These are phyloP conservation scores for Coemansia aciculifera DNA, from an alignment of 192 early-diverging fungal genomes.

Conservation along the genomic window DNA sequence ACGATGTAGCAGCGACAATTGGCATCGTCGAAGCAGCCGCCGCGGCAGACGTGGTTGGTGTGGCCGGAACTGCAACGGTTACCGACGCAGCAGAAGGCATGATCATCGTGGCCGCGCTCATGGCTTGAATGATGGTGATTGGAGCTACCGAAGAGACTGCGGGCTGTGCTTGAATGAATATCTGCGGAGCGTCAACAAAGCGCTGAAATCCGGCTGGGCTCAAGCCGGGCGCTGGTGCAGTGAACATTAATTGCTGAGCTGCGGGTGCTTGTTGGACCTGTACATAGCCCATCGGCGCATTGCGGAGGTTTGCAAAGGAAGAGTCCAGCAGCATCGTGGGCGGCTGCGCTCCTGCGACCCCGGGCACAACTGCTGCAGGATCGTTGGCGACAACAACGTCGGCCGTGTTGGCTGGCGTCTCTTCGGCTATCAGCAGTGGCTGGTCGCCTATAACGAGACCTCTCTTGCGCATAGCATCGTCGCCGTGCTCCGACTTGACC, in stretches of 20 bases:
- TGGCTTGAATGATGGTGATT: conserved; percentile 23
- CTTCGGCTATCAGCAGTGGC: conserved; percentile 24
- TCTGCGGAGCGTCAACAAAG: conserved; percentile 30
- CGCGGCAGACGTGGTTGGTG: not conserved
- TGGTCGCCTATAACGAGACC: conserved; percentile 26
- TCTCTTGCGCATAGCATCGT: conserved; percentile 11
- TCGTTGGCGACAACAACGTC: conserved; percentile 17
- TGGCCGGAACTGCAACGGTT: conserved; percentile 12
- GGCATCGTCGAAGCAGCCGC: conserved; percentile 1
- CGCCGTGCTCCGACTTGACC: not conserved
- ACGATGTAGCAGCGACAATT: not conserved
- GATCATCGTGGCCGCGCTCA: conserved; percentile 4
- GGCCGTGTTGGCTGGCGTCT: conserved; percentile 9
- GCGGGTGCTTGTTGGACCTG: conserved; percentile 16
- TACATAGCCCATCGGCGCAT: conserved; percentile 6
- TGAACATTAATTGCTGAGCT: conserved; percentile 18
- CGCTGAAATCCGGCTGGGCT: conserved; percentile 19
- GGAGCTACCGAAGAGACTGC: conserved; percentile 17
- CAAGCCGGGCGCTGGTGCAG: not conserved
- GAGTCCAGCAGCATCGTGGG: conserved; percentile 23
- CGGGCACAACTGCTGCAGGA: conserved; percentile 1
- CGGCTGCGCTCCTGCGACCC: conserved; percentile 18
- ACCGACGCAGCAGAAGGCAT: not conserved
- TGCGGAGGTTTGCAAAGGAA: conserved; percentile 9
- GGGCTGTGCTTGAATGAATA: conserved; percentile 28